phyloP scores from a whole-genome alignment of 2,329 filamentous ascomycete genomes.

The Pseudogymnoascus sp. region DNA sequence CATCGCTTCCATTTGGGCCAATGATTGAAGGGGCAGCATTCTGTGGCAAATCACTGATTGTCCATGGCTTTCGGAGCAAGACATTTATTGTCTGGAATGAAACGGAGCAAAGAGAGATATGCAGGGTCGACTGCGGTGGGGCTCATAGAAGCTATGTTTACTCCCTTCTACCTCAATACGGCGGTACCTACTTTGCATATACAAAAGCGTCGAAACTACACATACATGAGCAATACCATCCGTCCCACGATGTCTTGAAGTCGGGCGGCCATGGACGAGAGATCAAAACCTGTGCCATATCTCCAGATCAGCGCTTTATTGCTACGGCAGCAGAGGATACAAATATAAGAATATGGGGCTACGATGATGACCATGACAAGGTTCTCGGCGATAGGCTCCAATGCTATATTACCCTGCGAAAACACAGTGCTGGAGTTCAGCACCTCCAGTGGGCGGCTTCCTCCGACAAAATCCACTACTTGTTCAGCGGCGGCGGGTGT shows the following conservation, averaged over 20 bases:
- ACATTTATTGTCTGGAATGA: constrained; percentile 79
- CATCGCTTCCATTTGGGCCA: constrained; percentile 62
- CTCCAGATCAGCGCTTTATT: constrained; percentile 36
- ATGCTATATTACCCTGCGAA: constrained; percentile 60
- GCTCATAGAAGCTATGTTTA: constrained; percentile 70
- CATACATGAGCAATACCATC: constrained; percentile 32
- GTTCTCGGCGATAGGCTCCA: constrained; percentile 12
- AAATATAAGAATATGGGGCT: constrained; percentile 64
- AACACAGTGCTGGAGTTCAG: constrained; percentile 79
- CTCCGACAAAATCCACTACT: constrained; percentile 35
- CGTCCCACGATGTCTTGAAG: constrained; percentile 46
- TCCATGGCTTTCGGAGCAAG: constrained; percentile 76
- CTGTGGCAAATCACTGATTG: constrained; percentile 47
- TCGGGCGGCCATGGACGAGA: constrained; percentile 78
- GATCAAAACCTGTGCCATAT: constrained; percentile 57
- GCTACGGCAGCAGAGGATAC: constrained; percentile 67
- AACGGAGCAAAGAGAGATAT: constrained; percentile 58
- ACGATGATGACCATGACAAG: constrained; percentile 29
- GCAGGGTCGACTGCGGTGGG: constrained; percentile 73
- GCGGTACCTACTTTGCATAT: constrained; percentile 57
- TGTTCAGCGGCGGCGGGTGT: constrained; percentile 80
- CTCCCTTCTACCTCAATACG: constrained; percentile 16
- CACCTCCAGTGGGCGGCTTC: constrained; percentile 59
- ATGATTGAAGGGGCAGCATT: constrained; percentile 69
- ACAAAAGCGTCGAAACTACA: constrained; percentile 56